A percentile compares a stretch with the other conserved stretches of the same genome.
These are phyloP conservation scores for Aspergillus baeticus DNA, from an alignment of 495 filamentous ascomycete genomes.

Conservation along the genomic window DNA sequence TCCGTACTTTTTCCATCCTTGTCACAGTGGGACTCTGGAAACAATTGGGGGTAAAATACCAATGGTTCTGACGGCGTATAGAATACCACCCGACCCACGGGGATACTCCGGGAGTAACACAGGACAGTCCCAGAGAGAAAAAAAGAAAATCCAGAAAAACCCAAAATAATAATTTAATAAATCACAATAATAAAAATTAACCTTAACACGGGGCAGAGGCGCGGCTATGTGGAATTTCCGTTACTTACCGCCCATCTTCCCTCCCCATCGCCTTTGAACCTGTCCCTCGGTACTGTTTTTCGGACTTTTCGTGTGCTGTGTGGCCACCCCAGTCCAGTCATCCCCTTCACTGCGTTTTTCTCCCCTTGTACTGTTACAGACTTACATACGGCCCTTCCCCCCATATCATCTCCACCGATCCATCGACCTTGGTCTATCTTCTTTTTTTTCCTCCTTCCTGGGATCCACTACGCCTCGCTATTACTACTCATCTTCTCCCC, in stretches of 20 bases:
- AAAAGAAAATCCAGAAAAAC: conserved; percentile 14
- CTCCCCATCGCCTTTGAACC: conserved; percentile 15
- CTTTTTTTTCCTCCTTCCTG: conserved; percentile 20
- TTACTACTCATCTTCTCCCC: conserved; percentile 23
- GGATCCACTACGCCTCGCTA: conserved; percentile 21
- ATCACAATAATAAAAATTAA: conserved; percentile 12
- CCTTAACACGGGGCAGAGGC: conserved; percentile 19
- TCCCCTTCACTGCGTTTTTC: conserved; percentile 14
- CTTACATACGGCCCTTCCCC: conserved; percentile 23
- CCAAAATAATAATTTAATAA: conserved; percentile 9
- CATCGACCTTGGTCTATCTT: conserved; percentile 24
- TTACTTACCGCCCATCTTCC: conserved; percentile 24
- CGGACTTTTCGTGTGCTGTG: conserved; percentile 18
- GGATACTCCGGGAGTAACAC: conserved; percentile 33
- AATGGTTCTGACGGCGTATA: conserved; percentile 22
- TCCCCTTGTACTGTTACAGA: conserved; percentile 31
- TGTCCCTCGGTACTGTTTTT: conserved; percentile 26
- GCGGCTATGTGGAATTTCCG: conserved; percentile 20
- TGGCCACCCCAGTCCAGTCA: conserved; percentile 21
- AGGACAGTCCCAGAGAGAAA: conserved; percentile 13
- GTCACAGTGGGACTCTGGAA: conserved; percentile 23
- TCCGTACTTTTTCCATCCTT: conserved; percentile 30
- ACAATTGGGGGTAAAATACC: conserved; percentile 28
- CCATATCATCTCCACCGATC: conserved; percentile 24
- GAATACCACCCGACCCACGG: conserved; percentile 29